Base-by-base conservation (phyloP, 2,329 filamentous ascomycete genomes). In the Neonectria punicea region DNA sequence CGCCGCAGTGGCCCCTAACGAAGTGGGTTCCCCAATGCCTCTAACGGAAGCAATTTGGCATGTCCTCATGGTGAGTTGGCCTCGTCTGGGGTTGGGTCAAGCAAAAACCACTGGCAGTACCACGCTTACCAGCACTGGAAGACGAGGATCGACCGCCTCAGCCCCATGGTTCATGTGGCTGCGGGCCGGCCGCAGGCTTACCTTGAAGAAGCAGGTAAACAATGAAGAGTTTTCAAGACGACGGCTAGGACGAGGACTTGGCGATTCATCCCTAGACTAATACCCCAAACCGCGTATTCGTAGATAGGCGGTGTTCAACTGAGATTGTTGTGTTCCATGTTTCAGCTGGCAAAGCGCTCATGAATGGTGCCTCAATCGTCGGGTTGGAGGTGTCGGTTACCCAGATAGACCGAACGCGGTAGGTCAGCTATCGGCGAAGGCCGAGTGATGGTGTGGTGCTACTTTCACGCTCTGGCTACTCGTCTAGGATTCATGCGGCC, bases 31-130 rank as follows among this genome's bases (percentile, higher is more conserved):
- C 25, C 32, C 32, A 18, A 58, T 61, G n/a, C 46, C 55, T 43
- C 34, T 54, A 51, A 41, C 43, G 58, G 39, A 41, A 32, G 49
- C 56, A 57, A 53, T 46, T 18, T 59, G 49, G n/a, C 49, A 61
- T 30, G 54, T 61, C 39, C 41, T 69, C 56, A 59, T 58, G 54
- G 55, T 50, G 25, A 63, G 39, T 36, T 66, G 68, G 65, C 68
- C 66, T 66, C 67, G 65, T 67, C 69, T 57, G 66, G 68, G 69
- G 64, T 65, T 47, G 32, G 30, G 13, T 20, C 18, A 16, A 57
- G 28, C 22, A 20, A 53, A 28, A 34, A 25, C 47, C 30, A 50
- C 65, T 60, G 56, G 50, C 47, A 59, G 53, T 58, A 43, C 41
- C 36, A 58, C 9, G 39, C 39, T 43, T 39, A 65, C 53, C 57